Percentiles rank a stretch among this genome's conserved stretches.
phyloP scores from a whole-genome alignment of 345 rosid species.

The Cardiospermum halicacabum region DNA sequence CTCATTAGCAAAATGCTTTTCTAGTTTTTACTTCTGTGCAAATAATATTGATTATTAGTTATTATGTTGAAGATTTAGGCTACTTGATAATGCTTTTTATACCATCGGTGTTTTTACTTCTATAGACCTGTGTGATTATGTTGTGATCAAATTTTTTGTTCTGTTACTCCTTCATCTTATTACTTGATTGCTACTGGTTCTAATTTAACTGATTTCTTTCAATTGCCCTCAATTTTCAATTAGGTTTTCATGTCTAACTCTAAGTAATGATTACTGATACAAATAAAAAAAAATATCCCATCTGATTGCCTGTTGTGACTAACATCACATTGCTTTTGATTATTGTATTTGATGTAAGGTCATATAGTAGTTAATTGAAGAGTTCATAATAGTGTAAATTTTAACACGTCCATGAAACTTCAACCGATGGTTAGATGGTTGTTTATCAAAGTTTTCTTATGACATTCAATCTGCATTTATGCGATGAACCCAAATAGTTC shows the following conservation, averaged over 20 bases:
- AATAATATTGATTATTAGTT: too few relatives aligned
- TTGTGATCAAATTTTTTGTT: too few relatives aligned
- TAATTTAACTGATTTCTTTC: constrained; percentile 61
- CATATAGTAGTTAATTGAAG: background rate
- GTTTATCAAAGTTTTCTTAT: background rate
- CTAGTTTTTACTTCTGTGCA: too few relatives aligned
- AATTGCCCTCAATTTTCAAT: constrained; percentile 70
- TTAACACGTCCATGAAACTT: background rate
- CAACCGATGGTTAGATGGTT: background rate
- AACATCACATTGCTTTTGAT: constrained; percentile 3
- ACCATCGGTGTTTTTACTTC: too few relatives aligned
- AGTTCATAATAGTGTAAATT: background rate
- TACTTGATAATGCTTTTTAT: too few relatives aligned
- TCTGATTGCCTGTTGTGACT: constrained; percentile 2
- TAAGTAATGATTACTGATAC: background rate
- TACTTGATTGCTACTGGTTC: constrained; percentile 64
- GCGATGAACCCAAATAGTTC: background rate
- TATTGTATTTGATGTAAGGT: background rate
- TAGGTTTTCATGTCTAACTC: constrained; percentile 54
- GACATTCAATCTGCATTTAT: too few relatives aligned
- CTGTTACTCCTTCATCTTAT: too few relatives aligned
- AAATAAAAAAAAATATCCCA: constrained; percentile 1
- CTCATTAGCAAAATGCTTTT: too few relatives aligned
- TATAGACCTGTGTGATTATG: too few relatives aligned
- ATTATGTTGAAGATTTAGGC: too few relatives aligned